These are phyloP conservation scores for Raddia guianensis DNA, from an alignment of 176 grass and related monocot species.

Conservation along the genomic window DNA sequence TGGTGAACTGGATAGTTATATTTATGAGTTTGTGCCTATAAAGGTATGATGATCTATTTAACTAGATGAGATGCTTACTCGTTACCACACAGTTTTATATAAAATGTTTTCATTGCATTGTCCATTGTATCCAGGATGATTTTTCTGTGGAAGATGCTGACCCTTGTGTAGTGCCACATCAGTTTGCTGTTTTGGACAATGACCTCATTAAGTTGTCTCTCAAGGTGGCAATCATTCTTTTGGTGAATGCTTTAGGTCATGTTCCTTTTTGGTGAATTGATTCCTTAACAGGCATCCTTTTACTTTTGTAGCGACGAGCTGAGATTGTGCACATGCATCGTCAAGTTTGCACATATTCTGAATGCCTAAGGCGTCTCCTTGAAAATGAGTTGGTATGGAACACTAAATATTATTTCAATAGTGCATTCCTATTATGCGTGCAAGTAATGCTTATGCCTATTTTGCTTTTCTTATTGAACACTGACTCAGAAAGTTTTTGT, in stretches of 20 bases:
- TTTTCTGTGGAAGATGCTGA: constrained; percentile 1
- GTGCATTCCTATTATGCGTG: neutral
- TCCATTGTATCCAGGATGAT: neutral
- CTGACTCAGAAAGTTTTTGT: no score
- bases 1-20: constrained; percentile 17
- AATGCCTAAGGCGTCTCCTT: neutral
- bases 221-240: constrained; percentile 10
- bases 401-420: neutral
- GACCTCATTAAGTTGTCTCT: constrained; percentile 29
- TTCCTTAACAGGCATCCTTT: neutral
- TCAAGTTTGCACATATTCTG: neutral
- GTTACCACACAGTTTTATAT: neutral
- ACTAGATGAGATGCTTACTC: neutral
- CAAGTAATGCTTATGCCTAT: no score
- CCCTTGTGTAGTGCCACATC: constrained; percentile 5
- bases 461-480: no score
- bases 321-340: neutral
- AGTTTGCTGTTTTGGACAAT: constrained; percentile 3
- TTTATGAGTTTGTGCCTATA: neutral
- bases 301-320: constrained; percentile 26
- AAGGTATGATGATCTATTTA: constrained; percentile 7
- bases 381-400: constrained; percentile 5
- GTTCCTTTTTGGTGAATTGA: neutral
- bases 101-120: neutral
- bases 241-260: neutral